These are phyloP conservation scores for Bipolaris gigantea DNA, from an alignment of 2,329 filamentous ascomycete genomes.

Conservation along the genomic window DNA sequence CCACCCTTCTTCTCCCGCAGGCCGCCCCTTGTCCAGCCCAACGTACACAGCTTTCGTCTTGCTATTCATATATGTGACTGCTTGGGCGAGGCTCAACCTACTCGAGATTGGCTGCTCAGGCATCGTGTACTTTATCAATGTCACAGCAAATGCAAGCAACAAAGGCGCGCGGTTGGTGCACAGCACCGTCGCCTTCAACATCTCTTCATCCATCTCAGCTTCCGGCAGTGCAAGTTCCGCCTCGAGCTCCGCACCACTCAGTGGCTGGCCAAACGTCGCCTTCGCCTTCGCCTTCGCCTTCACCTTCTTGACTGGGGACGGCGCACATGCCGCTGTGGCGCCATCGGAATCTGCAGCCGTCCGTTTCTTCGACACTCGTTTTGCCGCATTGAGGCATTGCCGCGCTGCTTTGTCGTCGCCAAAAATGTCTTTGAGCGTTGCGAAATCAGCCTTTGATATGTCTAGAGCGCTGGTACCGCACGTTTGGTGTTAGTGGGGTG, in stretches of 20 bases:
- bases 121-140: conserved; percentile 77
- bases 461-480: conserved; percentile 44
- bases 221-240: conserved; percentile 61
- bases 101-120: conserved; percentile 84
- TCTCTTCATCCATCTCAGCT: conserved; percentile 59
- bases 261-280: conserved; percentile 33
- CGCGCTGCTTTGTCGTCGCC: conserved; percentile 59
- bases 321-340: neutral
- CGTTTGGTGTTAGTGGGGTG: conserved; percentile 7
- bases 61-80: conserved; percentile 80
- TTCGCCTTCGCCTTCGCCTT: conserved; percentile 27
- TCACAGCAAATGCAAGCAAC: conserved; percentile 77
- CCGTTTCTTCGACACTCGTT: conserved; percentile 60
- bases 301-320: conserved; percentile 38
- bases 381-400: conserved; percentile 60
- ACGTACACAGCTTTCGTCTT: conserved; percentile 74
- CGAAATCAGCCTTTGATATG: conserved; percentile 54
- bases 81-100: conserved; percentile 78
- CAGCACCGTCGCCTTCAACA: conserved; percentile 61
- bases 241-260: conserved; percentile 62
- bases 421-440: conserved; percentile 49
- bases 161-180: conserved; percentile 81
- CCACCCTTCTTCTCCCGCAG: conserved; percentile 71
- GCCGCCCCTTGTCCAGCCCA: conserved; percentile 67
- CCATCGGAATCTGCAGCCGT: conserved; percentile 39